A percentile compares a stretch with the other conserved stretches of the same genome.
phyloP scores from a whole-genome alignment of 768 basidiomycete species.

The Leccinum longicurvipes region DNA sequence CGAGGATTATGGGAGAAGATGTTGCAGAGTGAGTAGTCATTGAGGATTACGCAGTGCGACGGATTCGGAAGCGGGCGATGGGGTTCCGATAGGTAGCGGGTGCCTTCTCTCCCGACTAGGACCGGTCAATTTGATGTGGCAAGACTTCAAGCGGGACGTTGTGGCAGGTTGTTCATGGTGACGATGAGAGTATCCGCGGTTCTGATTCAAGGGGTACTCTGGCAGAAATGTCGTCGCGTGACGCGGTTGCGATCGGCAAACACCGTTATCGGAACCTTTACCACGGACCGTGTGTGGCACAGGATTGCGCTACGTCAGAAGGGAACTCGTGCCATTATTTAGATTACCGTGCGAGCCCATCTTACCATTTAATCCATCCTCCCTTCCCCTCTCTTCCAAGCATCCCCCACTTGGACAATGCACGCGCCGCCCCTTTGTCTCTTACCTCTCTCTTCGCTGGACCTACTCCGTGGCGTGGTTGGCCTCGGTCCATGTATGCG shows the following conservation, averaged over 20 bases:
- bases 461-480: neutral
- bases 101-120: neutral
- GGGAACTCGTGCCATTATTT: too few species aligned
- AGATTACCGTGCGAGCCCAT: neutral
- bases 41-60: neutral
- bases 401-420: too few species aligned
- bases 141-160: too few species aligned
- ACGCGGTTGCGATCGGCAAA: too few species aligned
- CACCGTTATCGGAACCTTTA: too few species aligned
- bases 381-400: neutral
- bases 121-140: neutral
- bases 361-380: neutral
- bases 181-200: too few species aligned
- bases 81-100: too few species aligned
- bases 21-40: conserved; percentile 9
- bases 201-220: too few species aligned
- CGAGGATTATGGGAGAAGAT: conserved; percentile 60
- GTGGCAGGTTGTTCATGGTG: too few species aligned
- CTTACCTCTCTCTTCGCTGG: neutral
- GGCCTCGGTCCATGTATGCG: neutral
- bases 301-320: neutral
- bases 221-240: too few species aligned
- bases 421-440: neutral
- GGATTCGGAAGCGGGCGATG: neutral
- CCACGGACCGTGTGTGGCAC: too few species aligned